Percentiles rank a stretch among this genome's conserved stretches.
phyloP scores from a whole-genome alignment of 768 basidiomycete genomes.

The Pleurotus eryngii region DNA sequence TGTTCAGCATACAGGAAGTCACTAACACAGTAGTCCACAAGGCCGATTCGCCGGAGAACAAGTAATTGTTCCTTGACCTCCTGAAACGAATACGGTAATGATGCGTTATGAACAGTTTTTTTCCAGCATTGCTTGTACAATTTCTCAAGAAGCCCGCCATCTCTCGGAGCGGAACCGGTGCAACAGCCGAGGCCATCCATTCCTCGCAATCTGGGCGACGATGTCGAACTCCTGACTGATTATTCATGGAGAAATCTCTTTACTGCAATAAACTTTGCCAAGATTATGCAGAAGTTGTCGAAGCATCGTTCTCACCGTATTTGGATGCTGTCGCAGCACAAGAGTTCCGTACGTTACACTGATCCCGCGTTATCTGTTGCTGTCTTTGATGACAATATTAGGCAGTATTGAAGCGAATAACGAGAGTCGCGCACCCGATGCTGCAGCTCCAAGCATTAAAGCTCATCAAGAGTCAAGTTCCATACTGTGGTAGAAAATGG shows the following conservation, averaged over 20 bases:
- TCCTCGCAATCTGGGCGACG: conserved; percentile 76
- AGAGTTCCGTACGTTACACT: conserved; percentile 72
- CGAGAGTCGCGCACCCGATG: conserved; percentile 92
- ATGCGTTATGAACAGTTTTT: conserved; percentile 65
- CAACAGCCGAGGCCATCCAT: conserved; percentile 51
- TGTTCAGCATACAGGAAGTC: conserved; percentile 97
- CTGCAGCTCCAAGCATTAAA: conserved; percentile 93
- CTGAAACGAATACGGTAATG: background rate
- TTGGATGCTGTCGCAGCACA: conserved; percentile 95
- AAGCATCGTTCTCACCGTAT: conserved; percentile 94
- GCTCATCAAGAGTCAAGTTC: conserved; percentile 98
- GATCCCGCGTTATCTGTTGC: background rate
- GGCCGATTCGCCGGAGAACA: conserved; percentile 83
- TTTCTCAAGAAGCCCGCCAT: conserved; percentile 65
- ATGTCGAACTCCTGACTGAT: conserved; percentile 88
- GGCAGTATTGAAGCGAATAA: conserved; percentile 94
- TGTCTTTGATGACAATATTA: conserved; percentile 27
- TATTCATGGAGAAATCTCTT: conserved; percentile 99
- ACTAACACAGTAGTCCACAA: conserved; percentile 79
- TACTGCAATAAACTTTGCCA: conserved; percentile 93
- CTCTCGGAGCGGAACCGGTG: conserved; percentile 43
- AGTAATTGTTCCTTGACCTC: conserved; percentile 41
- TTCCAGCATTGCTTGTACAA: conserved; percentile 90
- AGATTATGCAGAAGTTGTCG: conserved; percentile 96
- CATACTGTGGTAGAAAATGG: conserved; percentile 98